These are phyloP conservation scores for Pseudopediastrum boryanum DNA, from an alignment of 139 green algal genomes.

Conservation along the genomic window DNA sequence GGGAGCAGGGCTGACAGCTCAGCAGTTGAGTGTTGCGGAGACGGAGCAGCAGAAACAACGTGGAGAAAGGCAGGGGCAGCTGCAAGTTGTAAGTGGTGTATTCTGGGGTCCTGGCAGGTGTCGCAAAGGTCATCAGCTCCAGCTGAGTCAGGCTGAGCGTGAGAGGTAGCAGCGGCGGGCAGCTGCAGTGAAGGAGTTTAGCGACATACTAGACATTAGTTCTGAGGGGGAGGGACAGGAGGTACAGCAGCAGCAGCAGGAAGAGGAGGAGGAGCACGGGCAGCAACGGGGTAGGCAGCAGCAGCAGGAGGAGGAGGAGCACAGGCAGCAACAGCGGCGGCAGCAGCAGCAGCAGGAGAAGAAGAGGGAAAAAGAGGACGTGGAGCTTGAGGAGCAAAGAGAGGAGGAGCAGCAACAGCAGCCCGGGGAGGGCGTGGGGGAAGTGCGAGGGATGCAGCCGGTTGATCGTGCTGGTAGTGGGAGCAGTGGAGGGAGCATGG, in stretches of 20 bases:
- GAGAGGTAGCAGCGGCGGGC: not conserved
- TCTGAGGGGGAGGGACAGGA: not conserved
- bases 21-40: too few relatives aligned
- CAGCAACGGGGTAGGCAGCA: too few relatives aligned
- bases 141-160: not conserved
- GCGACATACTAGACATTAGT: not conserved
- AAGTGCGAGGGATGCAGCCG: not conserved
- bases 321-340: not conserved
- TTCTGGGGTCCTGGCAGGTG: too few relatives aligned
- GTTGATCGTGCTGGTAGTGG: not conserved
- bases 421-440: not conserved
- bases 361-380: not conserved
- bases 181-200: not conserved
- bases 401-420: too few relatives aligned
- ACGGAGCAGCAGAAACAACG: too few relatives aligned
- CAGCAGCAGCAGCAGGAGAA: constrained; percentile 6
- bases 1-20: too few relatives aligned
- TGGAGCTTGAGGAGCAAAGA: not conserved
- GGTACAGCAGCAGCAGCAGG: not conserved
- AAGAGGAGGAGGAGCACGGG: too few relatives aligned
- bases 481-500: not conserved
- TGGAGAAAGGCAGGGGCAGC: too few relatives aligned
- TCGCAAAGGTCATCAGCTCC: not conserved
- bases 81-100: too few relatives aligned
- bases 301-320: not conserved